A percentile compares a stretch with the other conserved stretches of the same genome.
These are phyloP conservation scores for Selenicereus undatus DNA, from an alignment of 148 eudicot species.

Conservation along the genomic window DNA sequence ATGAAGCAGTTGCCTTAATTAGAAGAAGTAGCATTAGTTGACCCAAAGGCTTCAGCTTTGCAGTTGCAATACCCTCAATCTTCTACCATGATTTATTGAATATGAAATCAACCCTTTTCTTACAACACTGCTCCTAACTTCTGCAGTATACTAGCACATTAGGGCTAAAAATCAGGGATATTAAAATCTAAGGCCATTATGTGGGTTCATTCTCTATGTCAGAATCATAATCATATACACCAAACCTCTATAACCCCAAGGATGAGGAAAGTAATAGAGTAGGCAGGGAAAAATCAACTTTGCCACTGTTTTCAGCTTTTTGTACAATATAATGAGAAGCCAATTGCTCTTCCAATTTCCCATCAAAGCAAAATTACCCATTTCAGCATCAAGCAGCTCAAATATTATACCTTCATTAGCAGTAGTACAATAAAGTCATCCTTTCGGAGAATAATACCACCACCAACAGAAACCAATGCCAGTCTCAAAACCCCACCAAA, in stretches of 20 bases:
- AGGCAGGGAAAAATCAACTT: neutral
- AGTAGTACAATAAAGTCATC: neutral
- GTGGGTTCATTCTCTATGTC: too few species aligned
- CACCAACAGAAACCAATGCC: neutral
- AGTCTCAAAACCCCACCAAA: constrained; percentile 9
- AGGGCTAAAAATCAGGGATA: too few species aligned
- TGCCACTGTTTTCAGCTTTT: neutral
- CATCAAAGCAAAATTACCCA: constrained; percentile 5
- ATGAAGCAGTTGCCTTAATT: neutral
- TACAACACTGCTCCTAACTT: too few species aligned
- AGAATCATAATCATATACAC: too few species aligned
- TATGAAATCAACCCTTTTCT: neutral
- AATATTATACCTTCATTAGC: neutral
- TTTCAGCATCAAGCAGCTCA: constrained; percentile 17
- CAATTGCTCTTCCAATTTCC: neutral
- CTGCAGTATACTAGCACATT: too few species aligned
- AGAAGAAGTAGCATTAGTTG: neutral
- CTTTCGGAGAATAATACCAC: neutral
- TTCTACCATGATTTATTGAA: neutral
- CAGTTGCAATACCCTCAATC: neutral
- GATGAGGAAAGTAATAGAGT: neutral
- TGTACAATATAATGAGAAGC: neutral
- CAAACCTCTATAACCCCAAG: too few species aligned
- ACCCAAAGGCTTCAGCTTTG: too few species aligned
- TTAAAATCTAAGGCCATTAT: too few species aligned